Evolutionary conservation across 257 asterid genomes (phyloP).

Genomic region (Cordia subcordata): DNA sequence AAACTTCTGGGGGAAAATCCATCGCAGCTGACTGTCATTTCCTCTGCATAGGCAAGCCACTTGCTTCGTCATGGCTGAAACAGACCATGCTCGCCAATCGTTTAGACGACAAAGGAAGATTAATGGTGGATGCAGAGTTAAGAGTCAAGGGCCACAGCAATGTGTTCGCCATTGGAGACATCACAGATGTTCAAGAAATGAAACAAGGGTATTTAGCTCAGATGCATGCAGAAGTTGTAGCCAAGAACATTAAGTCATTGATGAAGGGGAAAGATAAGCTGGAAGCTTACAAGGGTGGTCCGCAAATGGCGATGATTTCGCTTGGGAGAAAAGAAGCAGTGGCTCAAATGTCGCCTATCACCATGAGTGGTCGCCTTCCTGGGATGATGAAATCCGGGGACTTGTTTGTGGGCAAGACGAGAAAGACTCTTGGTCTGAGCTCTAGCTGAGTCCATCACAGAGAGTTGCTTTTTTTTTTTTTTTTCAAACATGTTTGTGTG

Average conservation of each 20-base stretch:
- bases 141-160: conserved; percentile 18
- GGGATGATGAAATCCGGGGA: conserved; percentile 5
- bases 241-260: conserved; percentile 1
- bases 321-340: conserved; percentile 4
- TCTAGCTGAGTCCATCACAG: neutral
- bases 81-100: conserved; percentile 15
- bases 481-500: too few species aligned
- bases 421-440: conserved; percentile 5
- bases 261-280: neutral
- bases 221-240: conserved; percentile 4
- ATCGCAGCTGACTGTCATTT: conserved; percentile 22
- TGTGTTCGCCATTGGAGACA: conserved; percentile 25
- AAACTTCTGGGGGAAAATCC: conserved; percentile 20
- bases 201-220: conserved; percentile 11
- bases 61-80: conserved; percentile 20
- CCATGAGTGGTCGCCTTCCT: conserved; percentile 4
- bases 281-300: neutral
- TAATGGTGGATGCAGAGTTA: conserved; percentile 23
- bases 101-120: conserved; percentile 20
- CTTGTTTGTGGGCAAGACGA: conserved; percentile 5
- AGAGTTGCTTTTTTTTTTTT: neutral
- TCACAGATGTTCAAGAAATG: conserved; percentile 14
- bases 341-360: conserved; percentile 2
- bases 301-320: conserved; percentile 2
- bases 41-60: conserved; percentile 18